Base-by-base conservation (phyloP, 352 stramenopile species). In the Globisporangium nunn region DNA sequence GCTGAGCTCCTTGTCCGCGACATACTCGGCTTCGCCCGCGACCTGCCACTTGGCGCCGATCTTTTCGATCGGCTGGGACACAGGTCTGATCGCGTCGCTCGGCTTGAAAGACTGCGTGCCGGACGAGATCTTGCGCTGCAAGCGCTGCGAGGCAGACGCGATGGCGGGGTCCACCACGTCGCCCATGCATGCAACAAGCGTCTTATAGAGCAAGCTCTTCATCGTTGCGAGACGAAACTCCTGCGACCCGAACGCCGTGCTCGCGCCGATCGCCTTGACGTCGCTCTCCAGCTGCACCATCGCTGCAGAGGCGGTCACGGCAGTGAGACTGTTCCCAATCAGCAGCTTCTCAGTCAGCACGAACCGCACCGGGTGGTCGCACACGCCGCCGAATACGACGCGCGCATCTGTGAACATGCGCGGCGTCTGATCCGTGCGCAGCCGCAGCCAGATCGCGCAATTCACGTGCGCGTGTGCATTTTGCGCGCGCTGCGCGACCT, bases 191-290 rank as follows among this genome's bases (percentile, higher is more conserved):
- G 80, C 70, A 39, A 98, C 60, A 47, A 91, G 97, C 58, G 97
- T 96, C 65, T 98, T 98, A 72, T 97, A 93, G 35, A 98, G 70
- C 58, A 98, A 98, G 6, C 59, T 68, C 39, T 72, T 74, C 62
- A 76, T 73, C n/a, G 66, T 54, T 3, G 68, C 63, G 1, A 60
- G 41, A 12, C 62, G 46, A n/a, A 72, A 72, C 2, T 10, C 18
- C 33, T 37, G 6, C 10, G 66, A 75, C 15, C 61, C 59, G 39
- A 75, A 73, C 18, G 65, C 62, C 3, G 68, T 57, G 28, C 68
- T 76, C 7, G 52, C 43, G 11, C 68, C 68, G 43, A 76, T 73
- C 18, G 4, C 69, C n/a, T 78, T 78, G 47, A 98, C 82, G 64
- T 98, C 95, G 11, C 91, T 68, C 39, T 80, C 56, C 33, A 87